Evolutionary conservation across 2,329 filamentous ascomycete species (phyloP).

Genomic region (Teratosphaeria pseudoeucalypti): DNA sequence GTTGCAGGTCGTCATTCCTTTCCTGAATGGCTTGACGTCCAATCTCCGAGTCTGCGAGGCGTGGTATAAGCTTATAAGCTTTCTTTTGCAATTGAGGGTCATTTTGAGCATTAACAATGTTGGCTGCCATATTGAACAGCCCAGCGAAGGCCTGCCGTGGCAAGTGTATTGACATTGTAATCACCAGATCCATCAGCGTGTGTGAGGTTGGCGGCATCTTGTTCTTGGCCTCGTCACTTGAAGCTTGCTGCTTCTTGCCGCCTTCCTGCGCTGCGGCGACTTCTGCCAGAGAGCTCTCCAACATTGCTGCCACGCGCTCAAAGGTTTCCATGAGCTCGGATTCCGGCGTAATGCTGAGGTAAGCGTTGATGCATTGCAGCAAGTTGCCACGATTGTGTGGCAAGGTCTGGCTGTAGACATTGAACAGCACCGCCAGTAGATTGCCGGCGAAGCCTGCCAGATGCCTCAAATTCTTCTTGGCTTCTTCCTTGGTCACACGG

Average conservation of each 20-base stretch:
- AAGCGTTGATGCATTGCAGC: slow-evolving; percentile 87
- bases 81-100: slow-evolving; percentile 97
- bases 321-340: slow-evolving; percentile 80
- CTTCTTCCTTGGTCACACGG: slow-evolving; percentile 63
- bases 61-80: slow-evolving; percentile 93
- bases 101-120: slow-evolving; percentile 68
- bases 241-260: slow-evolving; percentile 44
- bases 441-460: slow-evolving; percentile 73
- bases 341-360: slow-evolving; percentile 59
- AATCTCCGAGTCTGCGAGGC: slow-evolving; percentile 69
- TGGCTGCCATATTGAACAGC: slow-evolving; percentile 76
- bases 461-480: slow-evolving; percentile 71
- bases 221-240: slow-evolving; percentile 43
- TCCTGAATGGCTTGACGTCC: slow-evolving; percentile 68
- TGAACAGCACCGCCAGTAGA: slow-evolving; percentile 92
- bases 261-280: slow-evolving; percentile 51
- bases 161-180: slow-evolving; percentile 89
- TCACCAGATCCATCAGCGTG: slow-evolving; percentile 92
- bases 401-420: slow-evolving; percentile 93
- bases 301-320: slow-evolving; percentile 71
- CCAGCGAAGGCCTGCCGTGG: slow-evolving; percentile 74
- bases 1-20: slow-evolving; percentile 67
- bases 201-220: slow-evolving; percentile 86
- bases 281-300: slow-evolving; percentile 59
- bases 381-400: slow-evolving; percentile 87